Base-by-base conservation (phyloP, 1,284 basidiomycete genomes). In the Moniliella sp. region DNA sequence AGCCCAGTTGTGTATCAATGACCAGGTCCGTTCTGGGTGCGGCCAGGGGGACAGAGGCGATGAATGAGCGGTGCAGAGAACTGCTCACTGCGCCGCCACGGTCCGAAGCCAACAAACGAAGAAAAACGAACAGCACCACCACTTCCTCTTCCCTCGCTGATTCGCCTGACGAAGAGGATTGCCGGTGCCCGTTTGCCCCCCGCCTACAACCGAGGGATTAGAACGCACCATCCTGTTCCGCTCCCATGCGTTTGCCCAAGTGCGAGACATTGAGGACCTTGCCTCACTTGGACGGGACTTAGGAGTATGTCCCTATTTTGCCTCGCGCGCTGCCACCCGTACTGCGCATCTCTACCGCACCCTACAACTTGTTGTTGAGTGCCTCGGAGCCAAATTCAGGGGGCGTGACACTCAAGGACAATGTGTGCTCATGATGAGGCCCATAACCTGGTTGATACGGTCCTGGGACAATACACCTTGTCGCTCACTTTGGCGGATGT, bases 381-480 rank as follows among this genome's bases (percentile, higher is more conserved):
- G 76, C 73, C 44, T 69, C 72, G 2, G 78, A 86, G 0, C 69
- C 88, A 27, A 79, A 88, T 50, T 74, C 83, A 0, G 67, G 94
- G 1, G 78, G 77, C 0, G 84, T 56, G 18, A 35, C 33, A 84
- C 46, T 74, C 77, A 53, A 66, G 83, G 31, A 76, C 68, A 18
- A 71, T 48, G 67, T 94, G 10, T 97, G 8, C 69, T 97, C 26
- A 74, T 97, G 88, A 97, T 57, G 88, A 97, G 64, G 91, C 86
- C 0, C 88, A 97, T 62, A 97, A 62, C 31, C 50, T 64, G 8
- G 62, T 64, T 37, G 63, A 84, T 13, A 84, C 83, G 0, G 66
- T 94, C 1, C 69, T 97, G 3, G 76, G 78, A 0, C 69, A 91
- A 13, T 81, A 88, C 36, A 79, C 80, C 2, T 68, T 74, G 12